Evolutionary conservation across 2,329 filamentous ascomycete genomes (phyloP), one percentile per base, ranked within the genome.

Genomic region (Metarhizium sp.): DNA sequence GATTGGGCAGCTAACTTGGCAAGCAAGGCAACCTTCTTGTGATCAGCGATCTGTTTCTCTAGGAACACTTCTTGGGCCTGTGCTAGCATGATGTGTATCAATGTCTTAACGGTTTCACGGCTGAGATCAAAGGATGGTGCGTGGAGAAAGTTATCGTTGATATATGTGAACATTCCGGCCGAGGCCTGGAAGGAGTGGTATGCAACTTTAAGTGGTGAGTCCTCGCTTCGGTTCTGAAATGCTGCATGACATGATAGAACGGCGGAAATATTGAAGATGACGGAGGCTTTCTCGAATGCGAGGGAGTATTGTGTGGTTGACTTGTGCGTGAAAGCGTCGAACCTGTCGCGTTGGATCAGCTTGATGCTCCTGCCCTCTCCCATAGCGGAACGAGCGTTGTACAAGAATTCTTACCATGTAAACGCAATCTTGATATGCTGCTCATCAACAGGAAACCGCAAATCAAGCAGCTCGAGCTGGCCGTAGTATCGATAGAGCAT

Each of bases 361-460:
- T 14, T 30, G 11, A 10, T 30, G 45, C 25, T 18, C 13, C 25
- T 16, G 10, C 25, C 6, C 11, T 13, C 38, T 11, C 18, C 6
- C 14, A 49, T 0, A 10, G 29, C 34, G 49, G 1, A 10, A 29
- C 34, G 48, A 43, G 43, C 34, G 50, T 81, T 16, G 29, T 18
- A 2, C 45, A 29, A 29, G 25, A 10, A 14, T 29, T n/a, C 58
- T 20, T 57, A 96, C 94, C 94, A 99, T 61, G 92, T 97, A 69
- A 99, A 99, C 7, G 89, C 90, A 66, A 99, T 96, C 75, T 97
- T 97, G 75, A 99, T 97, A 68, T 99, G 92, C 67, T 96, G 94
- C 75, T 99, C 94, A 64, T 99, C 94, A 49, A 99, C 91, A 0
- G 95, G 95, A 67, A 99, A 99, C 58, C 94, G 82, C 65, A 99